Conservation (phyloP, 78 protist genomes). For the Monocercomonoides exilis region DNA sequence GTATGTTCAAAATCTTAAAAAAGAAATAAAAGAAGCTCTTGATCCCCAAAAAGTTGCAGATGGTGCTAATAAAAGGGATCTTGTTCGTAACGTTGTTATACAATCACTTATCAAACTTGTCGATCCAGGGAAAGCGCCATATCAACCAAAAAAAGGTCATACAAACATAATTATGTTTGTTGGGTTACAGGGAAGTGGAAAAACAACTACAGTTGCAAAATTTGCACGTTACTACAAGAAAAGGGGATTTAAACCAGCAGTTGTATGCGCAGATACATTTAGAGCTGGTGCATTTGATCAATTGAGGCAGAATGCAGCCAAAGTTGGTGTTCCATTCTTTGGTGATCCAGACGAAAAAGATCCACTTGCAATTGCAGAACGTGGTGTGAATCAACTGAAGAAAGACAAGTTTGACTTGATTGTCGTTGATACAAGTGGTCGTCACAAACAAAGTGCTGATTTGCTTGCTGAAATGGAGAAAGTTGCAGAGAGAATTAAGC, state of each 20-base stretch:
- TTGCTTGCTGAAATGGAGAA: conserved; percentile 93
- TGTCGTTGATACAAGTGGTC: conserved; percentile 93
- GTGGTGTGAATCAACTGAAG: conserved; percentile 81
- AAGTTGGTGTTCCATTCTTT: conserved; percentile 82
- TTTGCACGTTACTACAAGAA: conserved; percentile 77
- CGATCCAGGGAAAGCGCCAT: conserved; percentile 46
- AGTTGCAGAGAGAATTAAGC: conserved; percentile 35
- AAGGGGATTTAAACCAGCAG: conserved; percentile 74
- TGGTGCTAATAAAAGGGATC: neutral
- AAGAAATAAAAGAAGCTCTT: neutral
- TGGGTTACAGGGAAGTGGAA: conserved; percentile 93
- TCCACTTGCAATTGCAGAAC: conserved; percentile 79
- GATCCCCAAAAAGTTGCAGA: conserved; percentile 23
- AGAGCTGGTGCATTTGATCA: conserved; percentile 98
- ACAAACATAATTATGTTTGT: conserved; percentile 94
- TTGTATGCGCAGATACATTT: conserved; percentile 98
- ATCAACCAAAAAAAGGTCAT: conserved; percentile 58
- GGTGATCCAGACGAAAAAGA: conserved; percentile 79
- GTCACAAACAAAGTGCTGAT: conserved; percentile 91
- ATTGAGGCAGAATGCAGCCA: conserved; percentile 92
- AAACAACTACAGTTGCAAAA: conserved; percentile 72
- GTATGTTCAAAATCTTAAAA: neutral
- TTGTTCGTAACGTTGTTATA: conserved; percentile 23
- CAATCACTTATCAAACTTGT: neutral
- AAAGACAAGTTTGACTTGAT: conserved; percentile 74